Evolutionary conservation across 192 early-diverging fungal species (phyloP), one percentile per base, ranked within the genome.

Genomic region (Glomus cerebriforme): DNA sequence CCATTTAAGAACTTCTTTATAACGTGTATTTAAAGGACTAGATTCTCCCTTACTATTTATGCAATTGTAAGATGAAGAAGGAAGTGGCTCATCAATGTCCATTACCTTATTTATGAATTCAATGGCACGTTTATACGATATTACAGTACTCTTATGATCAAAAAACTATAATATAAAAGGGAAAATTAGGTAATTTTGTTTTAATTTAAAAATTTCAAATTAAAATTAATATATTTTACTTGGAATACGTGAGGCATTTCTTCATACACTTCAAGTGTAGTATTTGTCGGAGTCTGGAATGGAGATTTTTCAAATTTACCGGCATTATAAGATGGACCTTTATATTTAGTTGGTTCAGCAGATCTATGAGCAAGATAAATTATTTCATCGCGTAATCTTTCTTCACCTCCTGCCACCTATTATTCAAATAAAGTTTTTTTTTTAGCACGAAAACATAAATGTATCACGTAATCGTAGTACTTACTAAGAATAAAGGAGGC

Each of bases 171-270:
- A n/a, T 59, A n/a, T n/a, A n/a, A n/a, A n/a, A n/a, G n/a, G n/a
- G n/a, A n/a, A n/a, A n/a, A n/a, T n/a, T n/a, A n/a, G n/a, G n/a
- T n/a, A n/a, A n/a, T n/a, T n/a, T n/a, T n/a, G n/a, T n/a, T n/a
- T n/a, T n/a, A n/a, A n/a, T n/a, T n/a, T n/a, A n/a, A n/a, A 13
- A 31, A 10, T 29, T 64, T 26, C 7, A 29, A 5, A 39, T 69
- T 35, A 39, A 35, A 31, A 72, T 27, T n/a, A n/a, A n/a, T n/a
- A n/a, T n/a, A n/a, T n/a, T n/a, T 34, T 74, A 74, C 72, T 29
- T 85, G 83, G 43, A 87, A 89, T 7, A 89, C 86, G 68, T 89
- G 88, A 24, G 86, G 86, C 78, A 86, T 85, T 64, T 87, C 88
- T 32, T 84, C 82, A 59, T 85, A 89, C 47, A 87, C 13, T 27